Conservation (phyloP, 345 rosid genomes). For the Garcia nutans region DNA sequence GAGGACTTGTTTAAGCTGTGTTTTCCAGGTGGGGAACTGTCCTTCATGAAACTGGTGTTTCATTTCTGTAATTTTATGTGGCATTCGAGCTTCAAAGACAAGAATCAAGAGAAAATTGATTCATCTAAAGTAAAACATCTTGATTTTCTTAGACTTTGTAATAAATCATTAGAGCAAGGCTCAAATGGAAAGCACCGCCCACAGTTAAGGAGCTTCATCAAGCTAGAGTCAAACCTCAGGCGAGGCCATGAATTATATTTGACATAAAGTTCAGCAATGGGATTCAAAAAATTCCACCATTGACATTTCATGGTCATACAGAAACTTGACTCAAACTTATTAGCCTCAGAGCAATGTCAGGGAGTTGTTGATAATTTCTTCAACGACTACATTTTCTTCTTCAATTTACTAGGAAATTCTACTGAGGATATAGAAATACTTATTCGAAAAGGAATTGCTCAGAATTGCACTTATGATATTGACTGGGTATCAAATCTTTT, state of each 20-base stretch:
- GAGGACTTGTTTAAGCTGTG: not conserved
- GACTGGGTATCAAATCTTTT: not conserved
- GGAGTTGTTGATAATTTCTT: not conserved
- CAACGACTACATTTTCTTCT: not conserved
- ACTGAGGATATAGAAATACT: constrained; percentile 14
- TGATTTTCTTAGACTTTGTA: constrained; percentile 13
- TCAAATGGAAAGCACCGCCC: not conserved
- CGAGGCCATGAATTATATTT: not conserved
- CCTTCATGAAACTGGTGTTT: too few species aligned
- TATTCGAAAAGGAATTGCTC: not conserved
- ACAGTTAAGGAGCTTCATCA: constrained; percentile 9
- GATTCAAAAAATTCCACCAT: not conserved
- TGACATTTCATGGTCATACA: not conserved
- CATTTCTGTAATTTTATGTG: too few species aligned
- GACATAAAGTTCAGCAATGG: constrained; percentile 10
- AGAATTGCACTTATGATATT: not conserved
- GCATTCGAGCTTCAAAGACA: too few species aligned
- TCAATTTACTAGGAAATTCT: not conserved
- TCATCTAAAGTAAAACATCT: constrained; percentile 11
- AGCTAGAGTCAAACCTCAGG: constrained; percentile 8
- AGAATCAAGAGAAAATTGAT: too few species aligned
- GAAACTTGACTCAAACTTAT: constrained; percentile 7
- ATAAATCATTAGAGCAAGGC: not conserved
- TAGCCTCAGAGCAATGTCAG: constrained; percentile 7
- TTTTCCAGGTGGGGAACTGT: not conserved